Percentiles rank a stretch among this genome's conserved stretches.
Evolutionary conservation across 1,284 basidiomycete genomes (phyloP).

Genomic region (Melanopsichium pennsylvanicum): DNA sequence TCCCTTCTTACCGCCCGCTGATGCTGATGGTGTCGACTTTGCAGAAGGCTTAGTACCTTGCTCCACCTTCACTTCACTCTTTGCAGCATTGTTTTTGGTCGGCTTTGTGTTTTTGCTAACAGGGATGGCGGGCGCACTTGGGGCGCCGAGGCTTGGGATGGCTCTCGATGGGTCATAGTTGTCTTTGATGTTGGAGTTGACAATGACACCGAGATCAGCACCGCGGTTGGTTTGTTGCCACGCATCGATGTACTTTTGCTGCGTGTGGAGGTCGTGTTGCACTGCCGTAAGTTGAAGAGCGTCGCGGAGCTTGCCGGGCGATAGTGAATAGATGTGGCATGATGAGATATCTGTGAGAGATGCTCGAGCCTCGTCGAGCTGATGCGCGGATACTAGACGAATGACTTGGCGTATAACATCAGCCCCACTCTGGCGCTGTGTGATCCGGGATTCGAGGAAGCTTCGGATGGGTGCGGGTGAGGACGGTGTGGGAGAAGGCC

Average conservation of each 20-base stretch:
- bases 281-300: slow-evolving; percentile 44
- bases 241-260: slow-evolving; percentile 39
- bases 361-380: slow-evolving; percentile 32
- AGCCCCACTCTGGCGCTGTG: slow-evolving; percentile 10
- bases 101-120: slow-evolving; percentile 12
- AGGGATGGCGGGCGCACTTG: slow-evolving; percentile 24
- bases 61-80: slow-evolving; percentile 18
- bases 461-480: slow-evolving; percentile 17
- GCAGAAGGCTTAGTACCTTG: slow-evolving; percentile 4
- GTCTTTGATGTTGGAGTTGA: slow-evolving; percentile 32
- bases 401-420: slow-evolving; percentile 15
- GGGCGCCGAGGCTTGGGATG: slow-evolving; percentile 23
- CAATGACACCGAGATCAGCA: slow-evolving; percentile 42
- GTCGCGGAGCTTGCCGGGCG: slow-evolving; percentile 35
- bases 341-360: slow-evolving; percentile 16
- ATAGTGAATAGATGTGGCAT: slow-evolving; percentile 53
- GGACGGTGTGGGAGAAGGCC: slow-evolving; percentile 10
- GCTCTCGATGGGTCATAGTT: slow-evolving; percentile 36
- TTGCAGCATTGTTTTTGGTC: slow-evolving; percentile 1
- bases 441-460: slow-evolving; percentile 20
- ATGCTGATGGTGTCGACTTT: slow-evolving; percentile 7
- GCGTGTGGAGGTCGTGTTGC: slow-evolving; percentile 47
- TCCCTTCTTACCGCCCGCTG: slow-evolving; percentile 11
- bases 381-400: slow-evolving; percentile 24
- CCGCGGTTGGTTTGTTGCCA: slow-evolving; percentile 48